Conservation (phyloP, 1,139 yeast genomes). For the Blastobotrys raffinosifermentans region DNA sequence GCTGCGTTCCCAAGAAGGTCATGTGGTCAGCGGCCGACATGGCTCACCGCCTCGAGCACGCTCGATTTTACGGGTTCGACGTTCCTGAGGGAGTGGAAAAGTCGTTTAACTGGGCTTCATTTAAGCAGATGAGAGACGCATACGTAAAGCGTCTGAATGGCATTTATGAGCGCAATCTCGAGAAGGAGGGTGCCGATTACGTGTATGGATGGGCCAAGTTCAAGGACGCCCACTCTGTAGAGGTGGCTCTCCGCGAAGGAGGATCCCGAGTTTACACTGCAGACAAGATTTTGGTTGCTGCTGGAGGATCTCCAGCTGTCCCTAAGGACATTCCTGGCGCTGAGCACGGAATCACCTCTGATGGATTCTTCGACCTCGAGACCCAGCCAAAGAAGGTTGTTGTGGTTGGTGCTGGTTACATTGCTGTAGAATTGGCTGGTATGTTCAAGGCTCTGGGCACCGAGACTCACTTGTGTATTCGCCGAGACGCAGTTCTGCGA, state of each 20-base stretch:
- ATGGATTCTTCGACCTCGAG: slow-evolving; percentile 79
- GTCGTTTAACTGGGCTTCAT: slow-evolving; percentile 69
- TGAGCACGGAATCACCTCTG: slow-evolving; percentile 81
- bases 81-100: slow-evolving; percentile 43
- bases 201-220: slow-evolving; percentile 87
- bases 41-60: slow-evolving; percentile 68
- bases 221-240: slow-evolving; percentile 58
- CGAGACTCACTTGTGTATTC: slow-evolving; percentile 80
- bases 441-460: slow-evolving; percentile 83
- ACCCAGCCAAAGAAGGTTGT: slow-evolving; percentile 88
- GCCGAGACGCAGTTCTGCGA: slow-evolving; percentile 87
- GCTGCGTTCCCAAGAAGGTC: slow-evolving; percentile 97
- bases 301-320: slow-evolving; percentile 81
- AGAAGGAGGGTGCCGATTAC: slow-evolving; percentile 82
- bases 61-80: slow-evolving; percentile 76
- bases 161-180: slow-evolving; percentile 80
- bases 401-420: slow-evolving; percentile 96
- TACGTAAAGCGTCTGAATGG: slow-evolving; percentile 84
- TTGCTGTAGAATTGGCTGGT: slow-evolving; percentile 93
- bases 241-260: slow-evolving; percentile 52
- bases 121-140: slow-evolving; percentile 88
- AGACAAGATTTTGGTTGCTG: slow-evolving; percentile 79
- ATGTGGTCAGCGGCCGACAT: slow-evolving; percentile 97
- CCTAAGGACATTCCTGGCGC: slow-evolving; percentile 72
- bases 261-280: slow-evolving; percentile 60